These are phyloP conservation scores for Cerioporus squamosus DNA, from an alignment of 1,284 basidiomycete genomes.

Conservation along the genomic window DNA sequence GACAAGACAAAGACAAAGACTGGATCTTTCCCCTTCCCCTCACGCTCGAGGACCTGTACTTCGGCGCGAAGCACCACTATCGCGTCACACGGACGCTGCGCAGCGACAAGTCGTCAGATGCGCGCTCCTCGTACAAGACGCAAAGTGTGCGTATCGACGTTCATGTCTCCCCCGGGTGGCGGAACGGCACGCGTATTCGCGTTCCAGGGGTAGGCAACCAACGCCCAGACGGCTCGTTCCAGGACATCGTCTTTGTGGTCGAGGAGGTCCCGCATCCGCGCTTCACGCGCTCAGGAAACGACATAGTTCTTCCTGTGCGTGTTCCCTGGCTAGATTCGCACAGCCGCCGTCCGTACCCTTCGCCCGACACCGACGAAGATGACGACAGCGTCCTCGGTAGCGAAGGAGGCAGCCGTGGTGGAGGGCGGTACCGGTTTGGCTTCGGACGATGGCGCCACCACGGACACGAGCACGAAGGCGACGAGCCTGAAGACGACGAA, in stretches of 20 bases:
- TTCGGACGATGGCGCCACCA: constrained; percentile 1
- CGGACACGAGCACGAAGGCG: constrained; percentile 2
- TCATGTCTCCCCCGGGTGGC: constrained; percentile 73
- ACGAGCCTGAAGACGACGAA: constrained; percentile 43
- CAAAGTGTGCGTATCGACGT: constrained; percentile 81
- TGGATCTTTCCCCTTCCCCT: constrained; percentile 76
- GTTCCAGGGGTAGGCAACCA: constrained; percentile 83
- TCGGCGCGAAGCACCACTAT: constrained; percentile 80
- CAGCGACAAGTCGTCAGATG: not conserved
- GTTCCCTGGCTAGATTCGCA: constrained; percentile 76
- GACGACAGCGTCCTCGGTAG: constrained; percentile 5
- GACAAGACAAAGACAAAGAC: constrained; percentile 51
- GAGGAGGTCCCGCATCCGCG: constrained; percentile 74
- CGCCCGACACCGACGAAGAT: constrained; percentile 5
- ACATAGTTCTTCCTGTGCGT: constrained; percentile 70
- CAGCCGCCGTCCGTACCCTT: constrained; percentile 35
- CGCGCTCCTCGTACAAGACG: constrained; percentile 29
- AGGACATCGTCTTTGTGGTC: constrained; percentile 82
- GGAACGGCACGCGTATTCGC: constrained; percentile 76
- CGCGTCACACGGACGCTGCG: constrained; percentile 68
- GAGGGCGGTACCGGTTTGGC: constrained; percentile 9
- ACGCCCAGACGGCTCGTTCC: constrained; percentile 65
- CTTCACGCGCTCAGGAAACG: constrained; percentile 75
- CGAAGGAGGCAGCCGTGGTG: constrained; percentile 11
- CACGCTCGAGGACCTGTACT: constrained; percentile 86